Evolutionary conservation across 768 basidiomycete genomes (phyloP).

Genomic region (Hortiboletus campestris): DNA sequence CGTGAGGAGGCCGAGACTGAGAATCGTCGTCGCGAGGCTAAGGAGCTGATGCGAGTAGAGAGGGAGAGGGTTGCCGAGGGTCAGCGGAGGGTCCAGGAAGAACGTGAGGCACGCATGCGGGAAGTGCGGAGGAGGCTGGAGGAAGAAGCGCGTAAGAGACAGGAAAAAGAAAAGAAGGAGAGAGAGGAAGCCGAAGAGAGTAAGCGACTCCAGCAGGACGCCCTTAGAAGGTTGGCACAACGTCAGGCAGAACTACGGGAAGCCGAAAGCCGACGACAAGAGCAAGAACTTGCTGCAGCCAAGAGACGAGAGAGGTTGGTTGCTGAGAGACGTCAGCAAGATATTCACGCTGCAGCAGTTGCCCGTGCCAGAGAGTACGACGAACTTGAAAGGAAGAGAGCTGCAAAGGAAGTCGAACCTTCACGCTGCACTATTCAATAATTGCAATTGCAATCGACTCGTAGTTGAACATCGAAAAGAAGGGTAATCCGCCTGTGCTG

Average conservation of each 20-base stretch:
- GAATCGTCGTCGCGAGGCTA: constrained; percentile 38
- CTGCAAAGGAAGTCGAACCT: background rate
- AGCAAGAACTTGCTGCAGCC: background rate
- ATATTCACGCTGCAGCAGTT: background rate
- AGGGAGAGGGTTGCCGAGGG: constrained; percentile 14
- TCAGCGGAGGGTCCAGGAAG: background rate
- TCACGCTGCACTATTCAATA: background rate
- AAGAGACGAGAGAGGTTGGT: background rate
- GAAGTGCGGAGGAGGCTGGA: background rate
- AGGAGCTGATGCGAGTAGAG: constrained; percentile 34
- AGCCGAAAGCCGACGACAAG: constrained; percentile 3
- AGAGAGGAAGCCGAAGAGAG: background rate
- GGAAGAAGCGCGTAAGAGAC: background rate
- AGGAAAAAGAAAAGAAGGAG: background rate
- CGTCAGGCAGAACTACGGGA: constrained; percentile 27
- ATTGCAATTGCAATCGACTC: background rate
- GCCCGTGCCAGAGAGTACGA: background rate
- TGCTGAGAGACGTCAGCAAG: background rate
- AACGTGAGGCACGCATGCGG: constrained; percentile 10
- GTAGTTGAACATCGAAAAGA: background rate
- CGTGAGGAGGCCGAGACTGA: constrained; percentile 42
- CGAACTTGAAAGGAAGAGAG: background rate
- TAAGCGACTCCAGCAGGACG: background rate
- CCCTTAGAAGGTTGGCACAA: background rate
- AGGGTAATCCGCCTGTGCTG: too few species aligned